Base-by-base conservation (phyloP, 2,329 filamentous ascomycete genomes). In the Orbilia blumenaviensis region DNA sequence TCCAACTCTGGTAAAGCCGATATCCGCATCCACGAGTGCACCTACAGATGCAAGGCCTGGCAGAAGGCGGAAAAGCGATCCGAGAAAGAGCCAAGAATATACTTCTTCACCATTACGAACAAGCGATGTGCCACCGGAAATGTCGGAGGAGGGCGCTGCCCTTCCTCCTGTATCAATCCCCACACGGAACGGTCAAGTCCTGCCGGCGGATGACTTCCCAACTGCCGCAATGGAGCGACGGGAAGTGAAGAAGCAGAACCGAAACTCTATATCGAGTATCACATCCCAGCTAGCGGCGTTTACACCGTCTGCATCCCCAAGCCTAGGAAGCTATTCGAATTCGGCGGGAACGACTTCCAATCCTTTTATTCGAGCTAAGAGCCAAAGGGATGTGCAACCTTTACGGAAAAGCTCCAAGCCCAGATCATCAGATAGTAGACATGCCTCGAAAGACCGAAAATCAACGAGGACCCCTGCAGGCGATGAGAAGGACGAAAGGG, bases 361-460 rank as follows among this genome's bases (percentile, higher is more conserved):
- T 32, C 73, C 73, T 4, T 77, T 77, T 32, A 77, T 77, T 34
- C 60, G 73, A 23, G 73, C 66, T 1, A 72, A 71, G 41, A 77
- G 58, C 27, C 66, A 71, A 2, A 41, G 73, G 29, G 67, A 60
- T 63, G 62, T 58, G 27, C 42, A 23, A 12, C 75, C 52, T 60
- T 44, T 36, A 76, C 62, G 72, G 79, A 14, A 62, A 66, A 56
- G 78, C 78, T 2, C 78, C 81, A 80, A 78, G 78, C 80, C 41
- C 79, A 77, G 72, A 83, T 80, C 42, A 81, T 80, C 42, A 81
- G 81, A 67, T 81, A 73, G 78, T 81, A 80, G 64, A 21, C 54
- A 69, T n/a, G 64, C 38, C 9, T 76, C 72, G 14, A 76, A 60
- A 21, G 72, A 76, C 52, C 46, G 72, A 14, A 76, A 76, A 69